Percentiles rank a stretch among this genome's conserved stretches.
These are phyloP conservation scores for Brassica nigra DNA, from an alignment of 345 rosid genomes.

Conservation along the genomic window DNA sequence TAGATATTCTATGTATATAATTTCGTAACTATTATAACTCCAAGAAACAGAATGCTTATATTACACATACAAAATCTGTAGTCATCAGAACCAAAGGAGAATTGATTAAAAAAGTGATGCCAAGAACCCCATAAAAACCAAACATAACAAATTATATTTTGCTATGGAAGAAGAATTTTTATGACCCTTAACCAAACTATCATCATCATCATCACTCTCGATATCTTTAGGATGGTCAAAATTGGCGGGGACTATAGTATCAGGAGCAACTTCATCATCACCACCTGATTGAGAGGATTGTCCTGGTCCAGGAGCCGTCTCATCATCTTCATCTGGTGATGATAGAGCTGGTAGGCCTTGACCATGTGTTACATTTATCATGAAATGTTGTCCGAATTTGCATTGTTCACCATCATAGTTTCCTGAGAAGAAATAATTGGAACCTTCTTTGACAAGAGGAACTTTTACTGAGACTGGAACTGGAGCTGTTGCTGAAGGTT, in stretches of 20 bases:
- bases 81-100: not conserved
- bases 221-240: conserved; percentile 62
- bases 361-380: conserved; percentile 76
- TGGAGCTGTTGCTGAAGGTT: conserved; percentile 76
- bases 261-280: conserved; percentile 70
- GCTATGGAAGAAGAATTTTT: conserved; percentile 42
- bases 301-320: conserved; percentile 58
- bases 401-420: conserved; percentile 94
- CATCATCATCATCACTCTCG: conserved; percentile 39
- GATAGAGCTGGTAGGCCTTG: conserved; percentile 63
- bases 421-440: conserved; percentile 75
- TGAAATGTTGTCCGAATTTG: conserved; percentile 62
- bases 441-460: conserved; percentile 76
- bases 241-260: conserved; percentile 67
- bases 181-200: conserved; percentile 7
- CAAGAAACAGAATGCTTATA: conserved; percentile 9
- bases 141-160: conserved; percentile 33
- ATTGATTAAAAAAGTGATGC: conserved; percentile 25
- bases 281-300: conserved; percentile 47
- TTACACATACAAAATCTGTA: conserved; percentile 12
- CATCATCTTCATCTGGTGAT: conserved; percentile 44
- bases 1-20: not conserved
- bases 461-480: conserved; percentile 57
- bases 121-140: conserved; percentile 37
- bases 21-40: not conserved